phyloP scores from a whole-genome alignment of 208 protist genomes.

The Spongospora subterranea region DNA sequence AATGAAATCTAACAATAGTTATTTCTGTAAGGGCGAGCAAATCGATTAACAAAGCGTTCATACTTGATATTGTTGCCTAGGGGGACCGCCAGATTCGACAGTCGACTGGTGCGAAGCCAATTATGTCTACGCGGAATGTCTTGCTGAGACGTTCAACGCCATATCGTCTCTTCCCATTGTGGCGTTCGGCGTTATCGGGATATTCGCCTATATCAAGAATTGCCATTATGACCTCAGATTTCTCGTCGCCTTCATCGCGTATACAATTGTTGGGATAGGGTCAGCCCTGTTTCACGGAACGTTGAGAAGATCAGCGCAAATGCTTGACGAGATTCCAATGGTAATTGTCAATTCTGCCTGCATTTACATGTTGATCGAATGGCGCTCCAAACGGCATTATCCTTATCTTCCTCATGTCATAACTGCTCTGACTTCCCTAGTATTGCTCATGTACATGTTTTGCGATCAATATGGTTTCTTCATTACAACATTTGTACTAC shows the following conservation, averaged over 20 bases:
- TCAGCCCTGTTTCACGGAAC: conserved; percentile 63
- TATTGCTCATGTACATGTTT: background rate
- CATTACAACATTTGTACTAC: background rate
- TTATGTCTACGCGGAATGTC: background rate
- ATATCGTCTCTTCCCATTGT: conserved; percentile 46
- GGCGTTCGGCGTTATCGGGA: background rate
- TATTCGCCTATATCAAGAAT: background rate
- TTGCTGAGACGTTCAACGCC: conserved; percentile 54
- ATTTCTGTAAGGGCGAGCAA: too few species aligned
- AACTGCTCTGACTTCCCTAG: background rate
- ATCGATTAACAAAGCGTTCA: too few species aligned
- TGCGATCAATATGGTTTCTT: conserved; percentile 13
- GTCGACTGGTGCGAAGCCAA: conserved; percentile 53
- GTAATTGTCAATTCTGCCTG: conserved; percentile 18
- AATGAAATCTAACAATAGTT: too few species aligned
- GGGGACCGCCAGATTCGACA: conserved; percentile 3
- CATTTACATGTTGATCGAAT: conserved; percentile 48
- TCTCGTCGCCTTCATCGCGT: background rate
- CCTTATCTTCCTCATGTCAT: background rate
- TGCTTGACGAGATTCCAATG: conserved; percentile 64
- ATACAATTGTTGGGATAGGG: conserved; percentile 58
- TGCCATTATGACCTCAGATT: background rate
- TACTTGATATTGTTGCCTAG: too few species aligned
- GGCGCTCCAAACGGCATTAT: background rate
- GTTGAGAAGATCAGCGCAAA: conserved; percentile 57